Evolutionary conservation across 495 filamentous ascomycete species (phyloP).

Genomic region (Poronia punctata): DNA sequence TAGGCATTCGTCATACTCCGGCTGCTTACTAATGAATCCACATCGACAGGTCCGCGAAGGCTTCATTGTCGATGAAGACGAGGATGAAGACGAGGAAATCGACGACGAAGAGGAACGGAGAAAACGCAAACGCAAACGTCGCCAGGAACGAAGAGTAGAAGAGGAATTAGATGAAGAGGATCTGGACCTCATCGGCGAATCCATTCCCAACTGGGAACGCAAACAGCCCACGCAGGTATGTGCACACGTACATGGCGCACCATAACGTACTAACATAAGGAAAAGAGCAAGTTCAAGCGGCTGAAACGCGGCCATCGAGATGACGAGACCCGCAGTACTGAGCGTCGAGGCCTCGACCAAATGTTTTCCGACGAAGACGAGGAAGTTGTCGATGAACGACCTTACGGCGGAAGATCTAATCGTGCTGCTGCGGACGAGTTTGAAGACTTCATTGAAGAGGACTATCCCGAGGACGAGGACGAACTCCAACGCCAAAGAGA

Average conservation of each 20-base stretch:
- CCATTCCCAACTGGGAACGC: slow-evolving; percentile 60
- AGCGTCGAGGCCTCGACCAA: slow-evolving; percentile 67
- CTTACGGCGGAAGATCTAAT: slow-evolving; percentile 43
- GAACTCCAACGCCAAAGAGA: slow-evolving; percentile 69
- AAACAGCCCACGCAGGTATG: slow-evolving; percentile 55
- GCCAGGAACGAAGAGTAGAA: slow-evolving; percentile 75
- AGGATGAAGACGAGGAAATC: slow-evolving; percentile 64
- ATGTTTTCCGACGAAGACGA: slow-evolving; percentile 98
- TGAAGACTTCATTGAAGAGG: slow-evolving; percentile 95
- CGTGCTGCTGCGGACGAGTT: slow-evolving; percentile 72
- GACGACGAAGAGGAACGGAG: slow-evolving; percentile 58
- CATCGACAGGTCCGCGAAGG: slow-evolving; percentile 72
- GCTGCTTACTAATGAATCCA: slow-evolving; percentile 3
- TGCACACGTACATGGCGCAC: background rate
- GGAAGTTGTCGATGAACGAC: slow-evolving; percentile 50
- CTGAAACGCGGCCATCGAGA: slow-evolving; percentile 88
- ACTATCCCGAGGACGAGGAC: slow-evolving; percentile 82
- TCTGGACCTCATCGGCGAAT: slow-evolving; percentile 84
- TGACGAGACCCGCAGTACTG: slow-evolving; percentile 49
- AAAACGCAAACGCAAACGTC: slow-evolving; percentile 58
- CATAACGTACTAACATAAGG: slow-evolving; percentile 19
- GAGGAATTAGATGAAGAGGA: slow-evolving; percentile 92
- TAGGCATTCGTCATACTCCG: no score
- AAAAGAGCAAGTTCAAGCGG: slow-evolving; percentile 83
- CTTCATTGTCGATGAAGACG: slow-evolving; percentile 93